Evolutionary conservation across 148 eudicot genomes (phyloP).

Genomic region (Rhododendron ovatum): DNA sequence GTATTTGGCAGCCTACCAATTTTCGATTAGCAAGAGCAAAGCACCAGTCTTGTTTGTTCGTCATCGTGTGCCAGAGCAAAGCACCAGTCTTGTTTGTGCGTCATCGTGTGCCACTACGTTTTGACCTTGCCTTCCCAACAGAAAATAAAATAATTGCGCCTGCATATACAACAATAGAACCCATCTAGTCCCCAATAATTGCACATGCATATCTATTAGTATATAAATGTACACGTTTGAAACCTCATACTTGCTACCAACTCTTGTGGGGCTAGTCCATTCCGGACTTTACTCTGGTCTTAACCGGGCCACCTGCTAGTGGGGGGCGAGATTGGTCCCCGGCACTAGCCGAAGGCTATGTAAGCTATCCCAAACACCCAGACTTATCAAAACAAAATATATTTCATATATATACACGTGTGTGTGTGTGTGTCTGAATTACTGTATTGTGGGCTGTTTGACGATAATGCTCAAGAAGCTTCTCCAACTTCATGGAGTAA

Average conservation of each 20-base stretch:
- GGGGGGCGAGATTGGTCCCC: not conserved
- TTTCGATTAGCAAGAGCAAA: not conserved
- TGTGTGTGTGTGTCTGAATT: not conserved
- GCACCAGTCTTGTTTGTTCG: not conserved
- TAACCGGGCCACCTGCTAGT: not conserved
- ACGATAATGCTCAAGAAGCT: not conserved
- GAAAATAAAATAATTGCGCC: not conserved
- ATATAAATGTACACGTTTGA: not conserved
- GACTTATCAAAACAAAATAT: not conserved
- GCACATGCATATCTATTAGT: too few species aligned
- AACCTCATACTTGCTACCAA: not conserved
- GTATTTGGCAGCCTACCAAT: not conserved
- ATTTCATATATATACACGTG: not conserved
- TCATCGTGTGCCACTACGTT: not conserved
- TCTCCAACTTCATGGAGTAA: not conserved
- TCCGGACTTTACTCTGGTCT: not conserved
- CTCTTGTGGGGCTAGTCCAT: not conserved
- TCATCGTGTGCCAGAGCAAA: not conserved
- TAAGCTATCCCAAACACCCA: not conserved
- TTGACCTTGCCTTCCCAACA: not conserved
- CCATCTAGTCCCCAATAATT: not conserved
- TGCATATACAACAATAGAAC: not conserved
- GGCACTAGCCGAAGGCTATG: not conserved
- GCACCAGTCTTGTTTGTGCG: not conserved
- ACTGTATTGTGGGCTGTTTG: constrained; percentile 1